phyloP scores from a whole-genome alignment of 371 early-diverging fungal genomes.

The Coemansia sp. region DNA sequence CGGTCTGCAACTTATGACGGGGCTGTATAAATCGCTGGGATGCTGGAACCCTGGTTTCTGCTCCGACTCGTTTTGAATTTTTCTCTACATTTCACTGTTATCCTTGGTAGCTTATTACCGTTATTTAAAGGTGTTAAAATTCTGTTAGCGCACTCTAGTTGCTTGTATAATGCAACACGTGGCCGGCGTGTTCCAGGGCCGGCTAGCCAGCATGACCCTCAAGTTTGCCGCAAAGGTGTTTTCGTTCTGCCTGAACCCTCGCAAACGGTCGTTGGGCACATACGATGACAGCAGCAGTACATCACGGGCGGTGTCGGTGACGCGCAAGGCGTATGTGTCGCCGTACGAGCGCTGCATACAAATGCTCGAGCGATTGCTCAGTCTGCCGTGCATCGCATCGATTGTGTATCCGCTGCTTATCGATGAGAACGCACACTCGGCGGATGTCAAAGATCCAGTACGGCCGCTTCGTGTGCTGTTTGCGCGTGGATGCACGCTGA shows the following conservation, averaged over 20 bases:
- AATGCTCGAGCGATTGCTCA: constrained; percentile 38
- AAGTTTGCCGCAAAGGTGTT: constrained; percentile 14
- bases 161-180: constrained; percentile 11
- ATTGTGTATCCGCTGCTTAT: constrained; percentile 40
- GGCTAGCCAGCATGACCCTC: constrained; percentile 10
- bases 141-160: background rate
- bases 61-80: no score
- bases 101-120: background rate
- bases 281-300: constrained; percentile 13
- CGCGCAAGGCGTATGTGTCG: constrained; percentile 37
- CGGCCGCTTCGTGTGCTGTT: constrained; percentile 34
- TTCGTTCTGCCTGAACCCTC: constrained; percentile 18
- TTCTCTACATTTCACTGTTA: background rate
- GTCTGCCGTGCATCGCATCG: constrained; percentile 33
- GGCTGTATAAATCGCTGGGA: background rate
- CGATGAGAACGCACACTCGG: constrained; percentile 22
- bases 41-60: no score
- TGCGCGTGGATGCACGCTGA: constrained; percentile 44
- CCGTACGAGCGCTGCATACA: constrained; percentile 37
- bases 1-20: background rate
- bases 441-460: constrained; percentile 21
- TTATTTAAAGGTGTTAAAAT: background rate
- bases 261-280: constrained; percentile 5
- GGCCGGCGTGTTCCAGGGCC: constrained; percentile 20
- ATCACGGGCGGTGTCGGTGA: constrained; percentile 33